Evolutionary conservation across 805 yeast species (phyloP).

Genomic region (Kodamaea laetipori): DNA sequence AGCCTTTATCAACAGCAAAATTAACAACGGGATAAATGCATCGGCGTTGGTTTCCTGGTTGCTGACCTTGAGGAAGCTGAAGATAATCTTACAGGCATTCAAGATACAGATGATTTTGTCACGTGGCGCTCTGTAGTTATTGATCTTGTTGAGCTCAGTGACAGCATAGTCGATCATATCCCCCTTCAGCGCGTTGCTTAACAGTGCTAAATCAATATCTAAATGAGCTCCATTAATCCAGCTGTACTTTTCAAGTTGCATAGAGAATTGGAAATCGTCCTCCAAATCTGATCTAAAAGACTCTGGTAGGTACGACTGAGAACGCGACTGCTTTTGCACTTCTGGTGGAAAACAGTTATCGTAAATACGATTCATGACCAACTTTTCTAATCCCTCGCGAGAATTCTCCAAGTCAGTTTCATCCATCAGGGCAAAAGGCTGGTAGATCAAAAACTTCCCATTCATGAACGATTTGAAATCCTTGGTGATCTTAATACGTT

Average conservation of each 20-base stretch:
- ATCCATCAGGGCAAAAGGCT: conserved; percentile 71
- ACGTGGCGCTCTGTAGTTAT: conserved; percentile 86
- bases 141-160: conserved; percentile 73
- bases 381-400: conserved; percentile 88
- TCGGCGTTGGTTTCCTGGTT: conserved; percentile 84
- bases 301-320: conserved; percentile 35
- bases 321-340: conserved; percentile 35
- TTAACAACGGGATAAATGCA: conserved; percentile 85
- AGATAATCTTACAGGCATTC: conserved; percentile 90
- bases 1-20: conserved; percentile 74
- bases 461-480: conserved; percentile 79
- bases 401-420: conserved; percentile 67
- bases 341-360: conserved; percentile 78
- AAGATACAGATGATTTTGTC: conserved; percentile 90
- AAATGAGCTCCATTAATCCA: conserved; percentile 78
- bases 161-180: conserved; percentile 56
- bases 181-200: conserved; percentile 35
- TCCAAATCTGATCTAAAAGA: conserved; percentile 58
- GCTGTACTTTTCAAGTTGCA: conserved; percentile 59
- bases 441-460: conserved; percentile 58
- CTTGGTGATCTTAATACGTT: conserved; percentile 71
- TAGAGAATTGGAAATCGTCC: conserved; percentile 55
- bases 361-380: conserved; percentile 86
- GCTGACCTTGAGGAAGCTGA: conserved; percentile 76
- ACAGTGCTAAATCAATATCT: conserved; percentile 58